Base-by-base conservation (phyloP, 2,329 filamentous ascomycete species). In the Gliomastix tumulicola region DNA sequence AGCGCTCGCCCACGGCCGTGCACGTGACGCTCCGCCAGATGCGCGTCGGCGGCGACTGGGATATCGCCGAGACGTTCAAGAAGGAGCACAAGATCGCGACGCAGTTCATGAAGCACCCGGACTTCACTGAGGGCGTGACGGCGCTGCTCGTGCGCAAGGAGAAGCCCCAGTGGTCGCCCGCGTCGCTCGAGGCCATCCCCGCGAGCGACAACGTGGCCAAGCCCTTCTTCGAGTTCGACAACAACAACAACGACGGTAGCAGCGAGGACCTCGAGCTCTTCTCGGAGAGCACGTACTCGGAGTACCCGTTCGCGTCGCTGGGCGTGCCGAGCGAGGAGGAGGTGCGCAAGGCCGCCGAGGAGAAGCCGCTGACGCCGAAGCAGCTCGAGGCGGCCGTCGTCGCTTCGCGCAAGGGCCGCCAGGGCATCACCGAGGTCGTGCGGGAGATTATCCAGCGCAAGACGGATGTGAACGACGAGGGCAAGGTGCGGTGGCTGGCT, bases 81-180 rank as follows among this genome's bases (percentile, higher is more conserved):
- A 79, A 79, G 44, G 92, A 98, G 66, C 76, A 92, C 62, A 74
- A 83, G 53, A 88, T 98, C 41, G 88, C 90, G 3, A 68, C 74
- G 40, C 76, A 79, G 44, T 97, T 98, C 68, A 97, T 98, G 90
- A 71, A 73, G 39, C 83, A 92, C 57, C 84, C 78, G 5, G 92
- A 98, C 61, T 98, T 98, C 54, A 80, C 80, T 30, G 87, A 94
- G 63, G 92, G 92, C 37, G 90, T 98, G n/a, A 78, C 78, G 35
- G 82, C 88, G 18, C 74, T 83, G 34, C 72, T 98, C 28, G 74
- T 92, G 49, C 72, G 78, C 52, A 88, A 88, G 63, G 48, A 63
- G 45, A 68, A 69, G 17, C 85, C 89, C 2, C 66, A 71, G 42
- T 98, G 92, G 92, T 60, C 82, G 44, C 89, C 88, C 5, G 71